These are phyloP conservation scores for Monosporascus ibericus DNA, from an alignment of 2,329 filamentous ascomycete species.

Conservation along the genomic window DNA sequence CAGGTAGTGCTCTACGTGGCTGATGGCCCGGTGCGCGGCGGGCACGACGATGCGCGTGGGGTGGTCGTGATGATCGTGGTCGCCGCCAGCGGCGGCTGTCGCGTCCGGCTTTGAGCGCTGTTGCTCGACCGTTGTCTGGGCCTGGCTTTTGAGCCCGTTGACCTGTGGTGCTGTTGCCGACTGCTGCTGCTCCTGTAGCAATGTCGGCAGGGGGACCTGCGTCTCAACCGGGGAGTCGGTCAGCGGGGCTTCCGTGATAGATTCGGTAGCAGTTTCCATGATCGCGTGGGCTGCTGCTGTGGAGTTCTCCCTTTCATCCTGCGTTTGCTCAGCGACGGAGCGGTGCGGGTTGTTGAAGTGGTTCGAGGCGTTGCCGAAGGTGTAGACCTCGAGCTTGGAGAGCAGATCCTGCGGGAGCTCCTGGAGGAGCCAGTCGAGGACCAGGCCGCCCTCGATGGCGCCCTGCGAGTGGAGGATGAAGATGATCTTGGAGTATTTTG, in stretches of 20 bases:
- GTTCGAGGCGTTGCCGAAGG: conserved; percentile 72
- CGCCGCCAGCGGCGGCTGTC: too few species aligned
- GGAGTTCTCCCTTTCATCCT: conserved; percentile 29
- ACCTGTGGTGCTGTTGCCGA: not conserved
- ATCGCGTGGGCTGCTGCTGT: too few species aligned
- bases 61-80: too few species aligned
- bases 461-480: conserved; percentile 75
- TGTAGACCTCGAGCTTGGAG: conserved; percentile 67
- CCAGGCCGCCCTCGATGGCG: conserved; percentile 65
- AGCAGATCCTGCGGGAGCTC: conserved; percentile 62
- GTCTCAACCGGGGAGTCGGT: conserved; percentile 23
- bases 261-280: conserved; percentile 16
- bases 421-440: conserved; percentile 70
- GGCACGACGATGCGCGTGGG: conserved; percentile 14
- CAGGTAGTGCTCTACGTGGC: conserved; percentile 75
- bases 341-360: conserved; percentile 74
- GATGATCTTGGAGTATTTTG: conserved; percentile 60
- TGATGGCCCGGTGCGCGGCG: conserved; percentile 47
- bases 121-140: too few species aligned
- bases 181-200: not conserved
- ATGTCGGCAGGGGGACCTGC: conserved; percentile 3
- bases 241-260: conserved; percentile 29
- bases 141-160: too few species aligned
- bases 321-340: conserved; percentile 37
- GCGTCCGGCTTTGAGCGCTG: too few species aligned